These are phyloP conservation scores for Rhypophila decipiens DNA, from an alignment of 495 filamentous ascomycete species.

Conservation along the genomic window DNA sequence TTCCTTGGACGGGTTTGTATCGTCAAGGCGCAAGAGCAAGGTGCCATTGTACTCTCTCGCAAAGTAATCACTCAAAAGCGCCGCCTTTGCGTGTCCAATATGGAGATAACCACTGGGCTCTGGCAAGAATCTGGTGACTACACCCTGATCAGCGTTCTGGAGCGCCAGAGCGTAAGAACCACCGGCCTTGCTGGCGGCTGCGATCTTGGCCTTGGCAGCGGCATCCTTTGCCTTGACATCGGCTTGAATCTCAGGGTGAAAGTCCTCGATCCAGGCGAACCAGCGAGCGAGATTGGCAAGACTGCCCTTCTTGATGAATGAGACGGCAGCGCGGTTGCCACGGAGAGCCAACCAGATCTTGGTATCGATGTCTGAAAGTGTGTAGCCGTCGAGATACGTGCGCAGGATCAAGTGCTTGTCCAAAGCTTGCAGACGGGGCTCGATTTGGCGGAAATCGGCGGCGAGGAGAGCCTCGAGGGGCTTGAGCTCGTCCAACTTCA, in stretches of 20 bases:
- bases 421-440: slow-evolving; percentile 66
- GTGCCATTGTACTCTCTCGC: slow-evolving; percentile 81
- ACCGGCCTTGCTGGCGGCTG: slow-evolving; percentile 71
- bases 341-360: slow-evolving; percentile 80
- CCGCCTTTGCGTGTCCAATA: slow-evolving; percentile 91
- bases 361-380: slow-evolving; percentile 69
- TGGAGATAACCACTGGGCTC: slow-evolving; percentile 96
- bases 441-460: slow-evolving; percentile 73
- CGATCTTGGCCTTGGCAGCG: slow-evolving; percentile 61
- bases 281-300: slow-evolving; percentile 78
- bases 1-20: slow-evolving; percentile 91
- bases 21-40: slow-evolving; percentile 79
- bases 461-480: slow-evolving; percentile 44
- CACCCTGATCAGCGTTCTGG: slow-evolving; percentile 80
- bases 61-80: slow-evolving; percentile 89
- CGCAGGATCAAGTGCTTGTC: slow-evolving; percentile 83
- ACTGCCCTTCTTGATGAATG: slow-evolving; percentile 69
- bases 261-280: slow-evolving; percentile 82
- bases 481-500: slow-evolving; percentile 47
- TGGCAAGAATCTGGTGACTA: slow-evolving; percentile 89
- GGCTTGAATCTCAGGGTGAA: slow-evolving; percentile 59
- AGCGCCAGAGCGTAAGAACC: slow-evolving; percentile 88
- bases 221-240: slow-evolving; percentile 54
- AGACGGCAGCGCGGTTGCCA: slow-evolving; percentile 76
- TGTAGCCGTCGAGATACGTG: slow-evolving; percentile 79